phyloP scores from a whole-genome alignment of 2,329 filamentous ascomycete species.

The Neoascochyta sp. region DNA sequence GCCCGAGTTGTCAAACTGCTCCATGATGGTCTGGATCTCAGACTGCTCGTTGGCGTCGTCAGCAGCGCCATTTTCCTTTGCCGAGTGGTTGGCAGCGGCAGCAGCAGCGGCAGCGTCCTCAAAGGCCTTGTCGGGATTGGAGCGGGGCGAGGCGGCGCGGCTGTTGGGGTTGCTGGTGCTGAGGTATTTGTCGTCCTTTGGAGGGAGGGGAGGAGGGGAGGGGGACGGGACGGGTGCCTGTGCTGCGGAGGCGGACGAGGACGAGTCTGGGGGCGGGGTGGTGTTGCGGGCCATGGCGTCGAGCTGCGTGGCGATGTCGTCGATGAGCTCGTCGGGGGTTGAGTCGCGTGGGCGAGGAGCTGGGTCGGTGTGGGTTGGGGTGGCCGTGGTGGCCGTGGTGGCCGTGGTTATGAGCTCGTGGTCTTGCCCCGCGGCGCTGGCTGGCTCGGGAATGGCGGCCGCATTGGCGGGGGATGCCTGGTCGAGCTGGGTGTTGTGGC shows the following conservation, averaged over 20 bases:
- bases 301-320: constrained; percentile 18
- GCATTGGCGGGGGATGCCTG: too few relatives aligned
- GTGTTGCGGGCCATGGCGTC: constrained; percentile 15
- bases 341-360: constrained; percentile 1
- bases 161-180: constrained; percentile 42
- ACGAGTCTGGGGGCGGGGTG: constrained; percentile 22
- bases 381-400: not conserved
- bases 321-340: constrained; percentile 9
- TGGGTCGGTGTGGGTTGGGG: too few relatives aligned
- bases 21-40: constrained; percentile 97
- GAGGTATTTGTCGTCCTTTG: constrained; percentile 52
- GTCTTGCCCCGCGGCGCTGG: too few relatives aligned
- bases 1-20: constrained; percentile 78
- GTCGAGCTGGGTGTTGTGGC: too few relatives aligned
- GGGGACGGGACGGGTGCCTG: constrained; percentile 33
- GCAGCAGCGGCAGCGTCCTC: constrained; percentile 38
- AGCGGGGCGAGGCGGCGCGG: constrained; percentile 30
- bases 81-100: constrained; percentile 50
- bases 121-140: constrained; percentile 37
- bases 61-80: constrained; percentile 35
- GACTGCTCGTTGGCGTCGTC: constrained; percentile 61
- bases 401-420: not conserved
- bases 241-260: constrained; percentile 20
- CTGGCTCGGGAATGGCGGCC: too few relatives aligned
- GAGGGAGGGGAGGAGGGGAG: constrained; percentile 47